Evolutionary conservation across 2,329 filamentous ascomycete species (phyloP).

Genomic region (Fusarium marasasianum): DNA sequence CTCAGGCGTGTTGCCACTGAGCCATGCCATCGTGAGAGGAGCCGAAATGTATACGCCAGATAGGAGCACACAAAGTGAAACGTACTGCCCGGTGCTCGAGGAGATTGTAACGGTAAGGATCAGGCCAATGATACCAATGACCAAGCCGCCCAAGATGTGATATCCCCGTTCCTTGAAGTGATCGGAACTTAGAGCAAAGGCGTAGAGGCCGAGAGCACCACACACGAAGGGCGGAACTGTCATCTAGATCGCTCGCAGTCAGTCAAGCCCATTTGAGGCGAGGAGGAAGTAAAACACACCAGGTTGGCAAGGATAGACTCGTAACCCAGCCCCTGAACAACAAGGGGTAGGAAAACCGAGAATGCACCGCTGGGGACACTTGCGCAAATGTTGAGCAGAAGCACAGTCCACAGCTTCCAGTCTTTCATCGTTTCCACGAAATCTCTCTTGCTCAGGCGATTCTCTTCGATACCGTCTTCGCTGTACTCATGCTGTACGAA

Average conservation of each 20-base stretch:
- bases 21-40: slow-evolving; percentile 42
- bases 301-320: slow-evolving; percentile 42
- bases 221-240: slow-evolving; percentile 43
- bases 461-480: slow-evolving; percentile 39
- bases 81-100: slow-evolving; percentile 34
- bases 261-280: not conserved
- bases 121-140: slow-evolving; percentile 38
- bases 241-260: slow-evolving; percentile 30
- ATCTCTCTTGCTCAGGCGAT: slow-evolving; percentile 36
- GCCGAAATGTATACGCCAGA: slow-evolving; percentile 41
- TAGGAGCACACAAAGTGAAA: slow-evolving; percentile 40
- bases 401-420: slow-evolving; percentile 42
- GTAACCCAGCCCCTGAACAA: slow-evolving; percentile 41
- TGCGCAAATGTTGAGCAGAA: slow-evolving; percentile 41
- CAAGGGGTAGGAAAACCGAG: slow-evolving; percentile 41
- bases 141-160: slow-evolving; percentile 39
- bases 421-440: slow-evolving; percentile 42
- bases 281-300: slow-evolving; percentile 14
- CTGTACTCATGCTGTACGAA: slow-evolving; percentile 41
- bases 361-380: slow-evolving; percentile 43
- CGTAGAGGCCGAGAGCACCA: slow-evolving; percentile 41
- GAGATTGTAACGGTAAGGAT: slow-evolving; percentile 38
- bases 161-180: slow-evolving; percentile 39
- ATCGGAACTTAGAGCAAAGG: slow-evolving; percentile 41
- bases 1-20: slow-evolving; percentile 44